A percentile compares a stretch with the other conserved stretches of the same genome.
Evolutionary conservation across 495 filamentous ascomycete genomes (phyloP).

Genomic region (Xylaria sp.): DNA sequence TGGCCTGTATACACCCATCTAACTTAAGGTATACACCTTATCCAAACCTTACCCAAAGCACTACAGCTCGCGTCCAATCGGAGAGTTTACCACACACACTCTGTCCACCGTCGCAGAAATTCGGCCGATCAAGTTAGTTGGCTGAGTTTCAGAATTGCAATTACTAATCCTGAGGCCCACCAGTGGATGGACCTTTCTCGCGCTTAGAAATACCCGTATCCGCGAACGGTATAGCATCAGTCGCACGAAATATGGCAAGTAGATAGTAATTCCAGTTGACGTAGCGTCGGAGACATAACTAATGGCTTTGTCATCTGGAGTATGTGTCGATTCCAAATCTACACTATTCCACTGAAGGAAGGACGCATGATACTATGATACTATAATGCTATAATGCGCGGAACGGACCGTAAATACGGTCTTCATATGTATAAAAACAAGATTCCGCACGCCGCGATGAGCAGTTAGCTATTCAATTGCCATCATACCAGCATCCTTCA

Average conservation of each 20-base stretch:
- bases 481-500: not conserved
- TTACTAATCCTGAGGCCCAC: not conserved
- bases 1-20: not conserved
- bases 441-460: not conserved
- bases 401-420: not conserved
- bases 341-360: not conserved
- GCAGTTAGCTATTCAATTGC: not conserved
- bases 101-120: not conserved
- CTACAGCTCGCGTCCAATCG: not conserved
- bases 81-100: not conserved
- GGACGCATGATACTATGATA: too few relatives aligned
- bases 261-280: not conserved
- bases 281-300: not conserved
- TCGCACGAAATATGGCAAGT: not conserved
- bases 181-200: not conserved
- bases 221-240: not conserved
- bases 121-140: not conserved
- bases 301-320: conserved; percentile 12
- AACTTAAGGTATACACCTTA: too few relatives aligned
- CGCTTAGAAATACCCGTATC: not conserved
- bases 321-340: not conserved
- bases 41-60: not conserved
- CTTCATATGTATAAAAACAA: conserved; percentile 1
- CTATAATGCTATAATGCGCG: not conserved
- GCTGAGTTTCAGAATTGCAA: not conserved